Evolutionary conservation across 2,329 filamentous ascomycete genomes (phyloP).

Genomic region (Colletotrichum cuscutae): DNA sequence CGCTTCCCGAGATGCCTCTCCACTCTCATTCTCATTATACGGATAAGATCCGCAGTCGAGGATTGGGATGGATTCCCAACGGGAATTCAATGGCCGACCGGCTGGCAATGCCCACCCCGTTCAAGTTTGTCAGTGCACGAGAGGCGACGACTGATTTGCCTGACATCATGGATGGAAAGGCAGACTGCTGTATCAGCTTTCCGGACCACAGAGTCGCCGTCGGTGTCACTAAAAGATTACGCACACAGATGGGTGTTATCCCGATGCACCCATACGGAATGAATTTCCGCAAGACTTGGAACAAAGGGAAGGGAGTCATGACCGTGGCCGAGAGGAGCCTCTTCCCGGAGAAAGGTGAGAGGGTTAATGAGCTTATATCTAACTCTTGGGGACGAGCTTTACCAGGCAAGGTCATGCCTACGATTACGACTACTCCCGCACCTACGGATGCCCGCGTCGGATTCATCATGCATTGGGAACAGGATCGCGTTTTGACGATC

Average conservation of each 20-base stretch:
- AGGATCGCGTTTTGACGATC: conserved; percentile 70
- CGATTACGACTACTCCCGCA: conserved; percentile 66
- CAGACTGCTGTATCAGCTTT: conserved; percentile 69
- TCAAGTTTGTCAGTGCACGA: conserved; percentile 63
- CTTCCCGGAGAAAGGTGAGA: conserved; percentile 47
- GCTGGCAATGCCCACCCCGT: conserved; percentile 64
- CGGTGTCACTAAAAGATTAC: conserved; percentile 49
- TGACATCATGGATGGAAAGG: conserved; percentile 67
- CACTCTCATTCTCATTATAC: conserved; percentile 72
- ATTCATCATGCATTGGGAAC: conserved; percentile 70
- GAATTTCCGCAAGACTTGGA: conserved; percentile 60
- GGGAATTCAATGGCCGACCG: conserved; percentile 68
- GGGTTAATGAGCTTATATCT: conserved; percentile 37
- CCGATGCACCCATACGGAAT: conserved; percentile 68
- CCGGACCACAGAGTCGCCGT: conserved; percentile 74
- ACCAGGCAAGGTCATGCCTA: conserved; percentile 66
- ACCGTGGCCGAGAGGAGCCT: conserved; percentile 49
- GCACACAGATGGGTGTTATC: conserved; percentile 64
- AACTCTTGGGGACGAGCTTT: conserved; percentile 64
- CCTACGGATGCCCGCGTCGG: conserved; percentile 67
- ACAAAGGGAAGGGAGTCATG: conserved; percentile 49
- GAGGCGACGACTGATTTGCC: conserved; percentile 72
- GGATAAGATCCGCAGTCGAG: conserved; percentile 35
- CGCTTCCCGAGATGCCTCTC: conserved; percentile 64
- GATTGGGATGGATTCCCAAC: conserved; percentile 69